Conservation (phyloP, 768 basidiomycete species). For the Paxillus ammoniavirescens region DNA sequence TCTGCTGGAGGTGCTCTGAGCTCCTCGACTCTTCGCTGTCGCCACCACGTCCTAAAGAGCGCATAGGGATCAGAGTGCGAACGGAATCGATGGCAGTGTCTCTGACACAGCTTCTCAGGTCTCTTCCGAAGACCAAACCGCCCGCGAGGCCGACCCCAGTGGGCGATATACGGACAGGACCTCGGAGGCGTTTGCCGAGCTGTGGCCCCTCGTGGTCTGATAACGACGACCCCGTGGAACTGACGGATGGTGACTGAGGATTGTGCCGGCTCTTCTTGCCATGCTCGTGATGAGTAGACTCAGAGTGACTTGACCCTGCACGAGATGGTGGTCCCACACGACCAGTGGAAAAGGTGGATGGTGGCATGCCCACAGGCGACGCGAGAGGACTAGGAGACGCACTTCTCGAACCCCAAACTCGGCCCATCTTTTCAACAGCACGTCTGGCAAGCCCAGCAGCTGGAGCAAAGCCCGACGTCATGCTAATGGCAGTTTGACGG, state of each 20-base stretch:
- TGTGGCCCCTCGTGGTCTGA: slow-evolving; percentile 50
- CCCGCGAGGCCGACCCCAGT: slow-evolving; percentile 36
- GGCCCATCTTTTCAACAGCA: slow-evolving; percentile 76
- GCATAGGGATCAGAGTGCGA: slow-evolving; percentile 5
- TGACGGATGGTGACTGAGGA: slow-evolving; percentile 59
- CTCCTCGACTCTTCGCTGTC: not conserved
- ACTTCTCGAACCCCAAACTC: slow-evolving; percentile 51
- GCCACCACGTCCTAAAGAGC: not conserved
- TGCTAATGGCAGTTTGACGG: slow-evolving; percentile 70
- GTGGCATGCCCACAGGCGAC: slow-evolving; percentile 42
- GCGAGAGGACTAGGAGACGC: slow-evolving; percentile 42
- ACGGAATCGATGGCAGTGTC: slow-evolving; percentile 51
- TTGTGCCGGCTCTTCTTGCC: slow-evolving; percentile 47
- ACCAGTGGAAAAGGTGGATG: slow-evolving; percentile 34
- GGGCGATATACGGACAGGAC: slow-evolving; percentile 40
- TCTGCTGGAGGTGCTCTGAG: slow-evolving; percentile 6
- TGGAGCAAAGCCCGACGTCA: slow-evolving; percentile 65
- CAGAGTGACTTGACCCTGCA: slow-evolving; percentile 40
- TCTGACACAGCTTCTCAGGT: slow-evolving; percentile 51
- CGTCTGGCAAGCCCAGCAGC: slow-evolving; percentile 74
- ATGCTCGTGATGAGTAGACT: slow-evolving; percentile 17
- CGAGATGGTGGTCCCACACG: slow-evolving; percentile 36
- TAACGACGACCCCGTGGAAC: slow-evolving; percentile 49
- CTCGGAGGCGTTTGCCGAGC: slow-evolving; percentile 58
- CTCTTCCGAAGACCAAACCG: slow-evolving; percentile 67